Base-by-base conservation (phyloP, 495 filamentous ascomycete species). In the Stereocaulon alpinum region DNA sequence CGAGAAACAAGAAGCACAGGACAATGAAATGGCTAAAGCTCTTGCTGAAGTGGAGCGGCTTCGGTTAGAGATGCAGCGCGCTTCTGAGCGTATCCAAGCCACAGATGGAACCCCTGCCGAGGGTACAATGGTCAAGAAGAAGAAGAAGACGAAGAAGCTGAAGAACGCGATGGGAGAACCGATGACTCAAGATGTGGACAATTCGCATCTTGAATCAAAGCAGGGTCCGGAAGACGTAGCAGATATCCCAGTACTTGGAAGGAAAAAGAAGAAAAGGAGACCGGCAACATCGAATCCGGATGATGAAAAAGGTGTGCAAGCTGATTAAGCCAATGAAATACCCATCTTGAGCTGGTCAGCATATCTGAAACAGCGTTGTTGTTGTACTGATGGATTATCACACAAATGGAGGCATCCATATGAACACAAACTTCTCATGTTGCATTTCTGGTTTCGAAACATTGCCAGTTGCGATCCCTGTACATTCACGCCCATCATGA, bases 31-130 rank as follows among this genome's bases (percentile, higher is more conserved):
- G 87, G 79, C 76, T 32, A 83, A 79, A 66, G 93, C 91, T 5
- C 82, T 95, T 75, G 82, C 83, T 68, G 84, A 95, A 68, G 86
- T 98, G 15, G 92, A 96, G 74, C 77, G 82, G 51, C 70, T 94
- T 55, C 76, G 93, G 41, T 69, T 94, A 53, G 87, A 92, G 70
- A 96, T 98, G 90, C 91, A 96, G 72, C 75, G 89, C 64, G 87
- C 86, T 17, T 87, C 88, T 40, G 91, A 97, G 73, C 73, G 89
- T 55, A 86, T 94, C 40, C 77, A 88, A 67, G 60, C 64, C 12
- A 78, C 82, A 32, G 80, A 87, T 58, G 87, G 83, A 4, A 81
- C 83, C 4, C 79, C 83, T n/a, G 73, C 74, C 5, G 88, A 89
- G 61, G 88, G 86, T 12, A 84, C 77, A 6, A 73, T 90, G 30